Evolutionary conservation across 1,139 yeast genomes (phyloP), one percentile per base, ranked within the genome.

Genomic region (Chernovozyma aurita): DNA sequence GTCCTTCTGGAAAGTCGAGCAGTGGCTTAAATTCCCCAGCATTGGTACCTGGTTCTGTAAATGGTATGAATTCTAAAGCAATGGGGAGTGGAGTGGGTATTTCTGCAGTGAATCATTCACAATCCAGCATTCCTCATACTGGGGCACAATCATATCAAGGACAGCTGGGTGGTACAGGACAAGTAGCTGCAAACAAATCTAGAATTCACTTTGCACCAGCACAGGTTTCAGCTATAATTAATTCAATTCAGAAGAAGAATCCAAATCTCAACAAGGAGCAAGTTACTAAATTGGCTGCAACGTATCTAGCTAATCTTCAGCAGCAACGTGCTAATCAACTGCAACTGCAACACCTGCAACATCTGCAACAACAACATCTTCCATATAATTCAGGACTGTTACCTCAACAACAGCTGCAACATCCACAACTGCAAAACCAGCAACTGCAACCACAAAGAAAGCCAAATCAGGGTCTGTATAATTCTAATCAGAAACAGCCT

Each of bases 251-350:
- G 47, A 66, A 73, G 15, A 83, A 81, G 50, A 76, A 84, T 50
- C 94, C 94, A 1, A 73, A 71, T 21, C 63, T 81, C 50, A 67
- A 82, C 3, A 79, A 80, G 42, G 85, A 80, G 39, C 87, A 83
- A 47, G 88, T 82, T 2, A 79, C 86, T 0, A 77, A 79, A 46
- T 62, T 80, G 42, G 90, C 90, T 0, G 85, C 85, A 6, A 76
- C 80, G 24, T 82, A 81, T 49, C 61, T 83, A 41, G 84, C 85
- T 3, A 75, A 69, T 42, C 57, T 75, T 21, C 81, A 75, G 46
- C 74, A 70, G 37, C 56, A 56, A 33, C 50, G 49, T 31, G 52
- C 49, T 35, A 49, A 47, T 34, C 55, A 43, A 38, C 52, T 44
- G 32, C 52, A 33, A 34, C 52, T 42, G 37, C 50, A 30, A 34